phyloP scores from a whole-genome alignment of 2,329 filamentous ascomycete species.

The Talaromyces rugulosus region DNA sequence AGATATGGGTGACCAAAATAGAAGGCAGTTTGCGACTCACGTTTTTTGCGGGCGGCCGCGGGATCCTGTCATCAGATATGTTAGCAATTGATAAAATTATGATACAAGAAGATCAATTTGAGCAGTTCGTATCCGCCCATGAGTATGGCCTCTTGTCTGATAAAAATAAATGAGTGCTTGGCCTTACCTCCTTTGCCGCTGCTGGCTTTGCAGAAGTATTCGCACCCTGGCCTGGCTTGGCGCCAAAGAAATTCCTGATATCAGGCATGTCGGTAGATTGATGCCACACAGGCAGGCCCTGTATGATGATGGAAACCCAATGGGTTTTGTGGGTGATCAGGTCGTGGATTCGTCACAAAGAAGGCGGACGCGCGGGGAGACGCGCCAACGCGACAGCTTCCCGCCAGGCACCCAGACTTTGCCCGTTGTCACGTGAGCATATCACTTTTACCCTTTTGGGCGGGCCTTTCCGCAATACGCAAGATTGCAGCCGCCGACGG shows the following conservation, averaged over 20 bases:
- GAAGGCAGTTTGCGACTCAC: neutral
- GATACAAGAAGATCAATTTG: neutral
- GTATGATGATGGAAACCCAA: neutral
- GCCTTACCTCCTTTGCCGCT: constrained; percentile 40
- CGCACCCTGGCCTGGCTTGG: constrained; percentile 61
- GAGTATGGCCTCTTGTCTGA: neutral
- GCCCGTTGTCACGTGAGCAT: constrained; percentile 10
- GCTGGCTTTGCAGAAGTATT: constrained; percentile 40
- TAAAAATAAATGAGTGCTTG: constrained; percentile 10
- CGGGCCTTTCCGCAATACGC: neutral
- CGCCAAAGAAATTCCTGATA: constrained; percentile 86
- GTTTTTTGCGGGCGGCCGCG: constrained; percentile 12
- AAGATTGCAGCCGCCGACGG: neutral
- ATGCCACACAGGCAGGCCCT: neutral
- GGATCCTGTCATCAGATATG: constrained; percentile 3
- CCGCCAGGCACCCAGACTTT: neutral
- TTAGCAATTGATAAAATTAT: neutral
- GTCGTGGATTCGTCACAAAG: neutral
- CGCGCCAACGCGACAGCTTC: constrained; percentile 23
- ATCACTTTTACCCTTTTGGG: constrained; percentile 13
- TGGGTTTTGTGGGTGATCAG: neutral
- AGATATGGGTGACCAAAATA: neutral
- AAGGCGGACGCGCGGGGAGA: constrained; percentile 16
- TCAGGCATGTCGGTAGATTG: constrained; percentile 64
- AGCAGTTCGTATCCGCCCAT: neutral